These are phyloP conservation scores for Arthrobotrys conoides DNA, from an alignment of 2,329 filamentous ascomycete species.

Conservation along the genomic window DNA sequence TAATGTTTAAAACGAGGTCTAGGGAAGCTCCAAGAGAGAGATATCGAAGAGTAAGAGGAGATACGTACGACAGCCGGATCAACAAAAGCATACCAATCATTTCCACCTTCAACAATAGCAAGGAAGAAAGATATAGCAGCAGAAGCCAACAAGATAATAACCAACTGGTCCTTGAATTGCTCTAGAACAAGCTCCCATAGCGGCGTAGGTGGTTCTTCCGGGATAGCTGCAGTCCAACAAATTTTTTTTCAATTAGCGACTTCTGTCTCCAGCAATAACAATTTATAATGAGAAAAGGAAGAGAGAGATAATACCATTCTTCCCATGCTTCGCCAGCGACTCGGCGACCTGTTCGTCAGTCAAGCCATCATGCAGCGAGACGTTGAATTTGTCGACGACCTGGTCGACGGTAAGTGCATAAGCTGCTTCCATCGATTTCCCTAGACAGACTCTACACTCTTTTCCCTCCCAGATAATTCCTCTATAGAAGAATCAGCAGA, in stretches of 20 bases:
- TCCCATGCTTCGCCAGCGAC: slow-evolving; percentile 74
- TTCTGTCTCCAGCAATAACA: not conserved
- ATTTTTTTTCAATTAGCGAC: not conserved
- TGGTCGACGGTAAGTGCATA: slow-evolving; percentile 73
- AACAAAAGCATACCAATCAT: slow-evolving; percentile 97
- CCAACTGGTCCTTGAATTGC: slow-evolving; percentile 99
- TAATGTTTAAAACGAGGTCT: slow-evolving; percentile 75
- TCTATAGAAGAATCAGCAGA: slow-evolving; percentile 9
- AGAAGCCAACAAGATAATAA: slow-evolving; percentile 92
- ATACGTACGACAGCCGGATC: slow-evolving; percentile 89
- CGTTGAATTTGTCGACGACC: slow-evolving; percentile 74
- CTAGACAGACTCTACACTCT: slow-evolving; percentile 47
- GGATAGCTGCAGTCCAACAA: slow-evolving; percentile 71
- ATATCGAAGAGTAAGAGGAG: not conserved
- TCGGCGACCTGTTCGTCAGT: slow-evolving; percentile 73
- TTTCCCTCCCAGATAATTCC: slow-evolving; percentile 64
- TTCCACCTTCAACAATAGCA: slow-evolving; percentile 91
- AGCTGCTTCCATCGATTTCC: slow-evolving; percentile 74
- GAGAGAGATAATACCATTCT: slow-evolving; percentile 72
- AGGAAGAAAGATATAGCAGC: slow-evolving; percentile 93
- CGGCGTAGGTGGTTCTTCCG: slow-evolving; percentile 94
- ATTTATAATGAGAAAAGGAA: slow-evolving; percentile 29
- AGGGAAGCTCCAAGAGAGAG: slow-evolving; percentile 68
- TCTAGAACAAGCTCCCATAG: slow-evolving; percentile 97
- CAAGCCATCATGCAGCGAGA: slow-evolving; percentile 73